Evolutionary conservation across 805 yeast genomes (phyloP), one percentile per base, ranked within the genome.

Genomic region (Saturnispora mendoncae): DNA sequence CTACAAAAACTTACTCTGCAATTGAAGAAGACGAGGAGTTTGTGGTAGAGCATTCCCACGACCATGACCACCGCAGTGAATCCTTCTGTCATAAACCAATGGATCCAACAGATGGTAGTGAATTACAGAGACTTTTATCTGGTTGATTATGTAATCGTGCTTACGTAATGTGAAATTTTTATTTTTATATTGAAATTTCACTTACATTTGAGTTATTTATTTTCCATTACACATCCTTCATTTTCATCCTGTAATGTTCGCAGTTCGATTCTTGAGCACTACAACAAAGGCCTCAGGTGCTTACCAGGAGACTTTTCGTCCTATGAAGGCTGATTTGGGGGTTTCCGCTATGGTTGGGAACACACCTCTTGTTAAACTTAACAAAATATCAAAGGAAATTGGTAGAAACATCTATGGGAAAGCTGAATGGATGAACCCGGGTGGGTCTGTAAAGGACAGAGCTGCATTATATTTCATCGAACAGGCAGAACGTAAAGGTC

Each of bases 361-460:
- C 61, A 88, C 97, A 3, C 96, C 97, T 20, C 65, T 88, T 50
- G 66, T 88, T 49, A 71, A 72, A 48, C 67, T 84, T 36, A 72
- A 74, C 50, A 62, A 61, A 27, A 61, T 84, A 19, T 74, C 83
- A 29, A 63, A 70, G 18, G 71, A 72, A 50, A 59, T 76, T 3
- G 84, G 85, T 4, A 68, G 88, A 51, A 80, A 84, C 51, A 74
- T 88, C 47, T 87, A 77, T 57, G 97, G 84, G 31, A 88, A 88
- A 58, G 95, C 94, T 5, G 96, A 86, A 62, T 83, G 78, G 65
- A 81, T 82, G 80, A 86, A 86, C 62, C 96, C 96, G 3, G 95
- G 95, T 41, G 96, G 95, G 0, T 81, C 92, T 6, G 87, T 86
- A 42, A 86, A 86, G 57, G 96, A 86, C 58, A 72, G 96, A 45